Evolutionary conservation across 257 asterid species (phyloP).

Genomic region (Thymus mandschuricus): DNA sequence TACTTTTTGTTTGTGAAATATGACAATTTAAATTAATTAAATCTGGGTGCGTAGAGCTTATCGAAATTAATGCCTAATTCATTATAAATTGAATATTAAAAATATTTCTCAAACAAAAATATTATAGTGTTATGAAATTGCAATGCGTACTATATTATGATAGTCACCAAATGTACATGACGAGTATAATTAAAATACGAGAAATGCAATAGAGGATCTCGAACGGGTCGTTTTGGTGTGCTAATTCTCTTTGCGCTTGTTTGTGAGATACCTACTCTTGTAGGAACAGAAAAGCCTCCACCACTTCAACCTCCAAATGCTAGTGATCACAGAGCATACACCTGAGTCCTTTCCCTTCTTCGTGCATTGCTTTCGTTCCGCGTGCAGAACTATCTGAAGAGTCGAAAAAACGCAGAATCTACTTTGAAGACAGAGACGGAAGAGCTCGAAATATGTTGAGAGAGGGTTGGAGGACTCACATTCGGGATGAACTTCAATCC

Average conservation of each 20-base stretch:
- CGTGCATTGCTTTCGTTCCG: constrained; percentile 31
- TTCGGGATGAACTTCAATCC: constrained; percentile 59
- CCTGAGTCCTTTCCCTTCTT: constrained; percentile 34
- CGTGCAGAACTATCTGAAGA: constrained; percentile 33
- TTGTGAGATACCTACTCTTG: constrained; percentile 28
- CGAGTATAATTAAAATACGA: neutral
- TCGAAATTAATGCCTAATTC: no score
- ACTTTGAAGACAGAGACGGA: neutral
- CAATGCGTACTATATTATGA: no score
- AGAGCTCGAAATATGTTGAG: neutral
- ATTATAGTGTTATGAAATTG: no score
- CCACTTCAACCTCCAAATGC: constrained; percentile 50
- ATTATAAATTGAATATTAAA: no score
- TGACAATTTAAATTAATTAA: no score
- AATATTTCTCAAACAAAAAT: no score
- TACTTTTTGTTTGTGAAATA: neutral
- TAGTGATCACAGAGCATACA: constrained; percentile 38
- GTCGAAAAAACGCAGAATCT: neutral
- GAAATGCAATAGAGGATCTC: neutral
- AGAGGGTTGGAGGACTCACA: constrained; percentile 35
- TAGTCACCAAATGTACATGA: no score
- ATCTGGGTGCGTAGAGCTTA: no score
- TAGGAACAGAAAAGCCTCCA: constrained; percentile 45
- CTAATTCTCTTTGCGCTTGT: constrained; percentile 39
- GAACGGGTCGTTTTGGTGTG: neutral